Conservation (phyloP, 228 moss, liverwort and hornwort genomes). For the Sphagnum magellanicum region DNA sequence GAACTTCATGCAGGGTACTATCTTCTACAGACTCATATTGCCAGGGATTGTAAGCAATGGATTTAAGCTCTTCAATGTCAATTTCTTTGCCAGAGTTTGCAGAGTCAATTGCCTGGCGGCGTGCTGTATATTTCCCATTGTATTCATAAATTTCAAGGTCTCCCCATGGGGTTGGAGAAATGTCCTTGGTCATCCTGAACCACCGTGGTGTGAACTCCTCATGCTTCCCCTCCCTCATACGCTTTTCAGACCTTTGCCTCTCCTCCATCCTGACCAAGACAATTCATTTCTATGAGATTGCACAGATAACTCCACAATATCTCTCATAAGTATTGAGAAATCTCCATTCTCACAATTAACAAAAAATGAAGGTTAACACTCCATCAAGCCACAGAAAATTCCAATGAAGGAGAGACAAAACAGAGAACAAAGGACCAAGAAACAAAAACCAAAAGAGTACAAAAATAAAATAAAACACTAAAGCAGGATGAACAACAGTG, state of each 20-base stretch:
- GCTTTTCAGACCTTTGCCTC: slow-evolving; percentile 72
- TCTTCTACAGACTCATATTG: slow-evolving; percentile 26
- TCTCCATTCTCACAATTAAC: background rate
- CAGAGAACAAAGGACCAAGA: background rate
- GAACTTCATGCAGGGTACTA: slow-evolving; percentile 19
- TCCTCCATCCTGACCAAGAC: slow-evolving; percentile 54
- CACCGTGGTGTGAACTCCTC: slow-evolving; percentile 53
- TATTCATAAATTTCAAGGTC: slow-evolving; percentile 71
- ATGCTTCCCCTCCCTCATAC: slow-evolving; percentile 38
- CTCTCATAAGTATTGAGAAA: background rate
- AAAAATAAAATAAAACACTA: background rate
- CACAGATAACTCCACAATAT: background rate
- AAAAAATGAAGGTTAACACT: background rate
- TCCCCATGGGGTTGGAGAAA: slow-evolving; percentile 63
- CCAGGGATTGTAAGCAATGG: slow-evolving; percentile 56
- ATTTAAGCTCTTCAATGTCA: slow-evolving; percentile 20
- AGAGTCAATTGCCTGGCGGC: slow-evolving; percentile 17
- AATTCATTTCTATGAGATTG: background rate
- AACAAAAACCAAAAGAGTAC: background rate
- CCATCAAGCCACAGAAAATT: background rate
- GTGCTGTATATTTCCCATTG: slow-evolving; percentile 43
- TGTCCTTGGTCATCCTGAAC: slow-evolving; percentile 58
- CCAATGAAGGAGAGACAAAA: background rate
- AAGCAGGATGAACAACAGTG: no score
- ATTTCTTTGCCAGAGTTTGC: slow-evolving; percentile 7